Evolutionary conservation across 345 rosid species (phyloP).

Genomic region (Schrenkiella parvula): DNA sequence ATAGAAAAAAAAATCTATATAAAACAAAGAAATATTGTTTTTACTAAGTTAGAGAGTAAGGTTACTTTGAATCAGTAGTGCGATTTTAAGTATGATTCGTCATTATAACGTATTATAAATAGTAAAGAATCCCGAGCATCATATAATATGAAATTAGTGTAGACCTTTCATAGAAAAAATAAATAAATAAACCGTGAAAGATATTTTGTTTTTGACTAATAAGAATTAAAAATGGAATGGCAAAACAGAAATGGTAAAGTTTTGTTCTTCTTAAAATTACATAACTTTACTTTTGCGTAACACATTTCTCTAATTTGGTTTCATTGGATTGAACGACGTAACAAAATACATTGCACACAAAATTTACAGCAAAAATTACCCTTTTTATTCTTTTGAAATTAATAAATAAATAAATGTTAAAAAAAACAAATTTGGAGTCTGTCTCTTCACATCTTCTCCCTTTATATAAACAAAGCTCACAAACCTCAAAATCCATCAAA

Average conservation of each 20-base stretch:
- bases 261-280: not conserved
- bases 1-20: not conserved
- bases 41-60: not conserved
- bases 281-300: not conserved
- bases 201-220: not conserved
- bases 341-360: not conserved
- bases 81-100: not conserved
- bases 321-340: not conserved
- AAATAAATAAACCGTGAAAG: not conserved
- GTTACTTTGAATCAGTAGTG: not conserved
- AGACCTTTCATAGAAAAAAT: too few relatives aligned
- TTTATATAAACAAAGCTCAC: constrained; percentile 31
- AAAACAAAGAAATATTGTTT: too few relatives aligned
- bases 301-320: not conserved
- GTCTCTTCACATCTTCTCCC: constrained; percentile 7
- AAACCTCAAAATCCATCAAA: constrained; percentile 13
- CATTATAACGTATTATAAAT: not conserved
- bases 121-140: not conserved
- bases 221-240: not conserved
- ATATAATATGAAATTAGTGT: too few relatives aligned
- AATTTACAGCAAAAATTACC: not conserved
- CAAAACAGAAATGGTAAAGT: not conserved
- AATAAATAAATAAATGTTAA: not conserved
- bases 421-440: not conserved
- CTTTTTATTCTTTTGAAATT: not conserved